Evolutionary conservation across 1,139 yeast genomes (phyloP).

Genomic region (Kazachstania sp.): DNA sequence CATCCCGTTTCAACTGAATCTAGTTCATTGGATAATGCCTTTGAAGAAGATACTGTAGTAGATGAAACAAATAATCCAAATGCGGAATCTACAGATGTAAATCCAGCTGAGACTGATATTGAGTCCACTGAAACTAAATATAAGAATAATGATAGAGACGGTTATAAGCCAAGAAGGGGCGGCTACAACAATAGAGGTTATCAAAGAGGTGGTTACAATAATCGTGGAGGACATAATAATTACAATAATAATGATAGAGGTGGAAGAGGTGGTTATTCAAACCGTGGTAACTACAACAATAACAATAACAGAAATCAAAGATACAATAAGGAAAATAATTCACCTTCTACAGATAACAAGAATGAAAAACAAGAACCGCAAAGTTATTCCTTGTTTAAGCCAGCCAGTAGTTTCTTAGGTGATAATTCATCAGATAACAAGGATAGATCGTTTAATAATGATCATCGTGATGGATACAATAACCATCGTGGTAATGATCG

Average conservation of each 20-base stretch:
- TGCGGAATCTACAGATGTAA: not conserved
- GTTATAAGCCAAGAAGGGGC: conserved; percentile 1
- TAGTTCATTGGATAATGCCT: not conserved
- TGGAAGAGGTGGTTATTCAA: conserved; percentile 1
- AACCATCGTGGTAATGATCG: conserved; percentile 12
- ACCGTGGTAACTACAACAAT: not conserved
- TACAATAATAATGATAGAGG: conserved; percentile 7
- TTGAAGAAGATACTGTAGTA: not conserved
- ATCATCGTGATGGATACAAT: conserved; percentile 4
- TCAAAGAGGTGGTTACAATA: conserved; percentile 5
- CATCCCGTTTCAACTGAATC: not conserved
- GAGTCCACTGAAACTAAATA: conserved; percentile 8
- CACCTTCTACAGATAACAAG: conserved; percentile 2
- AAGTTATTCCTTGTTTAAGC: conserved; percentile 20
- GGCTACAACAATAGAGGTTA: conserved; percentile 8
- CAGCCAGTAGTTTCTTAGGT: conserved; percentile 25
- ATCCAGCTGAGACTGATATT: not conserved
- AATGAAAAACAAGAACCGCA: conserved; percentile 1
- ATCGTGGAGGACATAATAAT: conserved; percentile 8
- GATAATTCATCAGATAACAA: conserved; percentile 1
- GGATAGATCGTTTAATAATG: conserved; percentile 1
- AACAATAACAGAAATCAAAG: conserved; percentile 4
- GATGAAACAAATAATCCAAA: not conserved
- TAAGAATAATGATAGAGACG: conserved; percentile 12
- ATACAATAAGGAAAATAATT: conserved; percentile 1